phyloP scores from a whole-genome alignment of 768 basidiomycete genomes.

The Imleria badia region DNA sequence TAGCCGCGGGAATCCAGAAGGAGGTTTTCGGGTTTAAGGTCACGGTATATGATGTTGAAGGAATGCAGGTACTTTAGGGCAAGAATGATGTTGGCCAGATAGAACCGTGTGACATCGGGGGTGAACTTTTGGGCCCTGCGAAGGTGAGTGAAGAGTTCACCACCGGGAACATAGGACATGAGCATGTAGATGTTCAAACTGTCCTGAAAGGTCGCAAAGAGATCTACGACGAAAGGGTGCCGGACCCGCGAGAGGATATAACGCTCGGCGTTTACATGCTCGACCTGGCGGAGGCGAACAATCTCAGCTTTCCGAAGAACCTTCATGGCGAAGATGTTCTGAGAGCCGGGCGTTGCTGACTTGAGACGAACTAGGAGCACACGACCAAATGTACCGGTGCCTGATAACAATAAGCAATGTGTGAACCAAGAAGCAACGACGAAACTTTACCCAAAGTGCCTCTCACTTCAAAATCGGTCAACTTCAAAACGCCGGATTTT shows the following conservation, averaged over 20 bases:
- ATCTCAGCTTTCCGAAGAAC: constrained; percentile 85
- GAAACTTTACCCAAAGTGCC: constrained; percentile 64
- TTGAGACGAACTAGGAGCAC: constrained; percentile 86
- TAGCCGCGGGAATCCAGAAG: constrained; percentile 92
- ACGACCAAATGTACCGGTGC: constrained; percentile 94
- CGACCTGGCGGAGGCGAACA: constrained; percentile 89
- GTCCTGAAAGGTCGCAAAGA: constrained; percentile 95
- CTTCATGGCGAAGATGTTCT: constrained; percentile 80
- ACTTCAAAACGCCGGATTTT: constrained; percentile 51
- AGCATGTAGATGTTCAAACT: constrained; percentile 97
- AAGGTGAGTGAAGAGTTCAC: constrained; percentile 95
- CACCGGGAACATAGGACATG: constrained; percentile 93
- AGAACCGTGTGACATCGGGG: constrained; percentile 97
- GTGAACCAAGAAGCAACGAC: neutral
- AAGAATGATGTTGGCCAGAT: constrained; percentile 93
- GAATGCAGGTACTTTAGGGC: constrained; percentile 94
- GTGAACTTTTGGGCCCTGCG: constrained; percentile 93
- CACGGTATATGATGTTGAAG: constrained; percentile 97
- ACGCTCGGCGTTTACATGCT: constrained; percentile 96
- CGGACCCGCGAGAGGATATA: constrained; percentile 88
- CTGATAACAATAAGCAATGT: constrained; percentile 39
- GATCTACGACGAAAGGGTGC: constrained; percentile 95
- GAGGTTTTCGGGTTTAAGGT: constrained; percentile 99
- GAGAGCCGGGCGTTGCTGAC: constrained; percentile 43
- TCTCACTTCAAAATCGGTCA: constrained; percentile 80